Conservation (phyloP, 2,329 filamentous ascomycete species). For the Pezicula radicicola region DNA sequence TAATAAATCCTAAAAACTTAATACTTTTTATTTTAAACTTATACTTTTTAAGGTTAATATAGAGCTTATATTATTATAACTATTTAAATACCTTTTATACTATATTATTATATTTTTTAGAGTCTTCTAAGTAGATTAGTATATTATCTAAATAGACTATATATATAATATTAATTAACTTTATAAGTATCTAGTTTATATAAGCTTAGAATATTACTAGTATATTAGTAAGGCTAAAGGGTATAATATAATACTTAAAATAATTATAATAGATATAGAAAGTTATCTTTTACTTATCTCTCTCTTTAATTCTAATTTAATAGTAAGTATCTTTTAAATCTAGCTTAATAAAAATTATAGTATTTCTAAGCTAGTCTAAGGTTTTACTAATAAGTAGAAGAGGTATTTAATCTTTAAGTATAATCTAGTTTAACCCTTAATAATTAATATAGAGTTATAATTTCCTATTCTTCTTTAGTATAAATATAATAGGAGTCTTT, state of each 20-base stretch:
- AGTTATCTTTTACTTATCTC: neutral
- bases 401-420: no score
- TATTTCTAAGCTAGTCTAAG: no score
- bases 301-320: no score
- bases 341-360: no score
- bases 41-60: neutral
- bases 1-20: neutral
- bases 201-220: neutral
- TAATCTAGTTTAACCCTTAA: no score
- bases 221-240: neutral
- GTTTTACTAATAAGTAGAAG: no score
- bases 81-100: neutral
- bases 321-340: no score
- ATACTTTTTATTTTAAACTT: neutral
- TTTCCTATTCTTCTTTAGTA: neutral
- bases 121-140: neutral
- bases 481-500: neutral
- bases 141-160: neutral
- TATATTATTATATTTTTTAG: neutral
- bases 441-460: neutral
- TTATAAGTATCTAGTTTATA: neutral
- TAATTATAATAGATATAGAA: neutral
- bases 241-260: neutral
- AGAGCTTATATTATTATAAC: neutral
- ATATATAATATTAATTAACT: neutral